Base-by-base conservation (phyloP, 805 yeast genomes). In the Kuraishia ogatae region DNA sequence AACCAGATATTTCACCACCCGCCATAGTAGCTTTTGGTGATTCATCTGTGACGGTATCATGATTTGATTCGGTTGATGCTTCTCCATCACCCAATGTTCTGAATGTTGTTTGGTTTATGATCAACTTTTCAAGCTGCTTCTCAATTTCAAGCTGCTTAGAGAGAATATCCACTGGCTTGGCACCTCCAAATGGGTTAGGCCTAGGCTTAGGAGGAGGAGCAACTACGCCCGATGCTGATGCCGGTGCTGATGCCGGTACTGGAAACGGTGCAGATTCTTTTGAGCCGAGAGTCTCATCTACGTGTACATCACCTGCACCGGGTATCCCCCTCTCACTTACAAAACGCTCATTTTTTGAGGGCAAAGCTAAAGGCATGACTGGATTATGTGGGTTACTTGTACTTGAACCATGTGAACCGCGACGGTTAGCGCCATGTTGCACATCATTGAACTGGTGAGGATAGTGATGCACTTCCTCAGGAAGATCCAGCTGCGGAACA, bases 141-240 rank as follows among this genome's bases (percentile, higher is more conserved):
- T 86, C 92, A 22, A 86, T 70, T 62, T 87, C 93, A 50, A 76
- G 70, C 60, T 81, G 82, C 60, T 80, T 83, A 24, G 87, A 75
- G 22, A 83, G 72, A 2, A 87, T 82, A 66, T 89, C 96, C 5
- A 89, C 93, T 1, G 96, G 96, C 69, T 82, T 87, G 1, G 96
- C 97, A 3, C 79, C 72, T 0, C 96, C 96, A 72, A 90, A 89
- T 2, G 94, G 91, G 62, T 82, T 86, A 0, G 79, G 59, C 61
- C 80, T 84, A 2, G 73, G 65, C 62, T 71, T 61, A 3, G 61
- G 66, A 10, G 51, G 51, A 35, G 43, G 43, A 3, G 50, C 35
- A 8, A 19, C 54, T 17, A 52, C 55, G 50, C 60, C 63, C n/a
- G 61, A 54, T 5, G 66, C 59, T 43, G 59, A 62, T 51, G 66